These are phyloP conservation scores for Fraxinus nigra DNA, from an alignment of 305 asterid species.

Conservation along the genomic window DNA sequence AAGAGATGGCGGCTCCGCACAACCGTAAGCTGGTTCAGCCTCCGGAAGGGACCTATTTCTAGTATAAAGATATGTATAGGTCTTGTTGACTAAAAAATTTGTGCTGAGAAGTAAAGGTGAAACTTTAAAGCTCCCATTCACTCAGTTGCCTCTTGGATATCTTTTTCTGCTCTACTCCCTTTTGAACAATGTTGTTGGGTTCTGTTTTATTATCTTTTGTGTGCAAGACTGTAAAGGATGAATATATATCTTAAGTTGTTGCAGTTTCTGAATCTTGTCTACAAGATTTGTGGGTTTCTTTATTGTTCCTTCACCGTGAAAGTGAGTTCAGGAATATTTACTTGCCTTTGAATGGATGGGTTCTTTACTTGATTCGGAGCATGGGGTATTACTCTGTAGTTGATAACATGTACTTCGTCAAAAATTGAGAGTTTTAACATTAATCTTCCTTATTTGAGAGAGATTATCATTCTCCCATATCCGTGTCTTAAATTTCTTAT, in stretches of 20 bases:
- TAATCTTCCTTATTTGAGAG: background rate
- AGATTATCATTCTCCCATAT: background rate
- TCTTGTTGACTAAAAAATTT: slow-evolving; percentile 6
- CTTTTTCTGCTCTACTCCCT: slow-evolving; percentile 5
- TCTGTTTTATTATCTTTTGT: slow-evolving; percentile 17
- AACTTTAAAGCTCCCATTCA: slow-evolving; percentile 7
- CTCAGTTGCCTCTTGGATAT: slow-evolving; percentile 18
- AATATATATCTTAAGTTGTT: background rate
- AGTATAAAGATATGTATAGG: slow-evolving; percentile 20
- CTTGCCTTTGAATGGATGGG: background rate
- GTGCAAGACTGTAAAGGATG: background rate
- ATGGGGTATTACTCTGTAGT: background rate
- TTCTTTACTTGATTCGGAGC: background rate
- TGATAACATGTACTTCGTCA: background rate
- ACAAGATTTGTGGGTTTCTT: background rate
- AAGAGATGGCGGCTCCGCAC: slow-evolving; percentile 52
- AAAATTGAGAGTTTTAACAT: background rate
- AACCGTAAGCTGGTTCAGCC: slow-evolving; percentile 63
- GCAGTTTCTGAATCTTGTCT: background rate
- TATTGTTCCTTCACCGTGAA: background rate
- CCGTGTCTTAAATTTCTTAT: background rate
- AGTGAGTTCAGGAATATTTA: background rate
- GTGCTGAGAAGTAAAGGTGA: background rate
- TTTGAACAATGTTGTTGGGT: slow-evolving; percentile 24
- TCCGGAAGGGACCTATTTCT: slow-evolving; percentile 58